Conservation (phyloP, 768 basidiomycete species). For the Phlebiopsis gigantea region DNA sequence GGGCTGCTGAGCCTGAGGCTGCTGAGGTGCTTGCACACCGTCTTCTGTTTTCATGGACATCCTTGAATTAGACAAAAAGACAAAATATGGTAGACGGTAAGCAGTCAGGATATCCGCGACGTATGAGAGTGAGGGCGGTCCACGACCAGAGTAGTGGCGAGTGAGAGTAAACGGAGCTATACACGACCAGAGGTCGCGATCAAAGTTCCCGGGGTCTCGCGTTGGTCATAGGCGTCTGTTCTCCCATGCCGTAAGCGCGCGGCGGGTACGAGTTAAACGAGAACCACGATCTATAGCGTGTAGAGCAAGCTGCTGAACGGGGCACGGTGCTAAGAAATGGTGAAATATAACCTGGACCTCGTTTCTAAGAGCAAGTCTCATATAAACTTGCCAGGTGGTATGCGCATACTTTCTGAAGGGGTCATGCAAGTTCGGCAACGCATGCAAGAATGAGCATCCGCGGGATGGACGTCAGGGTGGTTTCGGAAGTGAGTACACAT, state of each 20-base stretch:
- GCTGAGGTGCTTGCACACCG: conserved; percentile 17
- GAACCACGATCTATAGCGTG: neutral
- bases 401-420: conserved; percentile 64
- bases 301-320: neutral
- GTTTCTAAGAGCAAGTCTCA: neutral
- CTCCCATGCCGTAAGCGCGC: neutral
- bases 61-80: no score
- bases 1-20: conserved; percentile 14
- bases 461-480: conserved; percentile 28
- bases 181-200: neutral
- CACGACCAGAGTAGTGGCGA: neutral
- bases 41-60: conserved; percentile 40
- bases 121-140: neutral
- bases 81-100: no score
- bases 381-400: conserved; percentile 34
- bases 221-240: neutral
- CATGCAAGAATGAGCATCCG: conserved; percentile 66
- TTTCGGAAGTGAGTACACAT: conserved; percentile 48
- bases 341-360: no score
- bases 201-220: neutral
- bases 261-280: neutral
- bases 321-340: neutral
- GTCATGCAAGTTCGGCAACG: conserved; percentile 57
- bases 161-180: neutral
- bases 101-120: neutral